Evolutionary conservation across 805 yeast genomes (phyloP).

Genomic region (Saturnispora sanitii): DNA sequence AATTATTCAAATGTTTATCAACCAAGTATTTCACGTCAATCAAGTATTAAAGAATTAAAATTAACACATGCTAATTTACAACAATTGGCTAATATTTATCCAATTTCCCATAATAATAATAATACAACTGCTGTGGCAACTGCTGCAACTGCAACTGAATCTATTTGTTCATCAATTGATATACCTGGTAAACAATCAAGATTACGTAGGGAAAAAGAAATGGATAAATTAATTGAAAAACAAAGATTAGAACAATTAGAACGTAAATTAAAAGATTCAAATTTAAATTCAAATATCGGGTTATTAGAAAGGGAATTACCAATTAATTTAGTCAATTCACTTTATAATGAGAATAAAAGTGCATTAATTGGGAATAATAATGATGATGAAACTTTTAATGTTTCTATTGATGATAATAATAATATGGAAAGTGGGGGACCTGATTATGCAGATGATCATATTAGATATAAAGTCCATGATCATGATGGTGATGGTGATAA

Average conservation of each 20-base stretch:
- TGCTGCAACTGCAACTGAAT: constrained; percentile 8
- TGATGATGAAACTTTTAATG: neutral
- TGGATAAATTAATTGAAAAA: constrained; percentile 7
- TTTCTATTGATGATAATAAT: constrained; percentile 20
- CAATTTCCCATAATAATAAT: neutral
- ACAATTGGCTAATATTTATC: neutral
- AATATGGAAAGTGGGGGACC: constrained; percentile 12
- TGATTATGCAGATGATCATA: too few relatives aligned
- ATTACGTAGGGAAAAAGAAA: constrained; percentile 7
- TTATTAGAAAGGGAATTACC: constrained; percentile 24
- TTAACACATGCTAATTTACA: constrained; percentile 13
- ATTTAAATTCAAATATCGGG: constrained; percentile 9
- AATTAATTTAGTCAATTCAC: constrained; percentile 21
- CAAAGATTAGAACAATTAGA: constrained; percentile 1
- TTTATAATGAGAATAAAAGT: neutral
- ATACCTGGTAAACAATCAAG: constrained; percentile 19
- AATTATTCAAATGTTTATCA: neutral
- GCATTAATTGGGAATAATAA: neutral
- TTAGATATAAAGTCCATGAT: too few relatives aligned
- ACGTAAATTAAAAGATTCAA: constrained; percentile 1
- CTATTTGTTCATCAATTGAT: constrained; percentile 22
- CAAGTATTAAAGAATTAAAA: neutral
- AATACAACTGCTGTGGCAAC: neutral
- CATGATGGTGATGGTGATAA: too few relatives aligned
- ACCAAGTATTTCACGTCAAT: neutral